Conservation (phyloP, 129 eudicot genomes). For the Rutidosis leptorrhynchoides region DNA sequence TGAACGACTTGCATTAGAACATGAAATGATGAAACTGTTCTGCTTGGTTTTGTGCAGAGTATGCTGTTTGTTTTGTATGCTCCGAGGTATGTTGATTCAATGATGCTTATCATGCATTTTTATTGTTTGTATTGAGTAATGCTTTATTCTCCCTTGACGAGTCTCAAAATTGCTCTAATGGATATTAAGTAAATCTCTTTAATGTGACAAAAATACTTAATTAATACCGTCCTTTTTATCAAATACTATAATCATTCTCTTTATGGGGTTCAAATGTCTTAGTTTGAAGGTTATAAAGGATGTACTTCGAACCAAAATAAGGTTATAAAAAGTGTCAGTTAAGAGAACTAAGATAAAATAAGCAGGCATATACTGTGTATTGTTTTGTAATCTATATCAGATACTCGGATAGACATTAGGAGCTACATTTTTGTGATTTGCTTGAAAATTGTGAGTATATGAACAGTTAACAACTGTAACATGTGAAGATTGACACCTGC, state of each 20-base stretch:
- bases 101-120: neutral
- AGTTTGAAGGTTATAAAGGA: neutral
- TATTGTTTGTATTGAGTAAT: neutral
- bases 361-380: neutral
- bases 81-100: constrained; percentile 6
- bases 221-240: constrained; percentile 14
- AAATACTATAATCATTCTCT: neutral
- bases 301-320: neutral
- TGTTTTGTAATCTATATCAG: neutral
- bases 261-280: neutral
- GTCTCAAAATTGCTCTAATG: neutral
- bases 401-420: neutral
- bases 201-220: constrained; percentile 13
- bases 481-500: neutral
- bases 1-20: neutral
- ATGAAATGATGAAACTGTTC: constrained; percentile 3
- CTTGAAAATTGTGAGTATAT: neutral
- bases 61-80: constrained; percentile 8
- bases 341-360: neutral
- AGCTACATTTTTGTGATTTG: neutral
- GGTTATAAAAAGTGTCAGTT: neutral
- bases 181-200: constrained; percentile 11
- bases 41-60: neutral
- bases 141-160: neutral
- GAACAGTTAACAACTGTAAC: neutral